Evolutionary conservation across 73 alveolate genomes (phyloP).

Genomic region (Diophrys appendiculata): DNA sequence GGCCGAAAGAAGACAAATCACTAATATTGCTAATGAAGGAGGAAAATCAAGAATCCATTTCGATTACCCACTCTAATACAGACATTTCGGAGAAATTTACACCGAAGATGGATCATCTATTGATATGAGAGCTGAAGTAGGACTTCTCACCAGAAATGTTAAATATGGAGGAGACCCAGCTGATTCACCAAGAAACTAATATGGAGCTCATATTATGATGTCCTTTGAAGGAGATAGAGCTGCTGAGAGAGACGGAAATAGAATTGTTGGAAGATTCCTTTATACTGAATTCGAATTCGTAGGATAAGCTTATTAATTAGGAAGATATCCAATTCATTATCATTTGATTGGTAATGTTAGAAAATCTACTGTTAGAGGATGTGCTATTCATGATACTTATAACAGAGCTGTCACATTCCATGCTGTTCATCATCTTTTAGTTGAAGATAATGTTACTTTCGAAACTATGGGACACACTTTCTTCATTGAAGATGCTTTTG

Average conservation of each 20-base stretch:
- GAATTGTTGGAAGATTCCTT: conserved; percentile 69
- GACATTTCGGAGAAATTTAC: conserved; percentile 42
- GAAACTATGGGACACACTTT: conserved; percentile 73
- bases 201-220: conserved; percentile 82
- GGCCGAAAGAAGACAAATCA: conserved; percentile 48
- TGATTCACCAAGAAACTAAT: conserved; percentile 23
- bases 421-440: conserved; percentile 55
- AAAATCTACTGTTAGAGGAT: conserved; percentile 47
- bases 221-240: conserved; percentile 68
- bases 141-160: conserved; percentile 29
- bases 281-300: conserved; percentile 69
- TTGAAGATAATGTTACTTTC: conserved; percentile 66
- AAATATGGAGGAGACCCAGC: conserved; percentile 22
- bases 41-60: conserved; percentile 30
- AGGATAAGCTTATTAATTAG: conserved; percentile 60
- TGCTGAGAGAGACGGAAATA: too few species aligned
- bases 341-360: conserved; percentile 59
- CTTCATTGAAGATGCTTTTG: conserved; percentile 76
- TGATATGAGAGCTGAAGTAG: conserved; percentile 52
- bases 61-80: conserved; percentile 6
- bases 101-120: conserved; percentile 13
- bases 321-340: conserved; percentile 68
- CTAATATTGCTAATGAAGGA: conserved; percentile 18
- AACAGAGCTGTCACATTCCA: conserved; percentile 66
- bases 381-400: conserved; percentile 58